A percentile compares a stretch with the other conserved stretches of the same genome.
These are phyloP conservation scores for Pterocarpus macrocarpus DNA, from an alignment of 306 rosid species.

Conservation along the genomic window DNA sequence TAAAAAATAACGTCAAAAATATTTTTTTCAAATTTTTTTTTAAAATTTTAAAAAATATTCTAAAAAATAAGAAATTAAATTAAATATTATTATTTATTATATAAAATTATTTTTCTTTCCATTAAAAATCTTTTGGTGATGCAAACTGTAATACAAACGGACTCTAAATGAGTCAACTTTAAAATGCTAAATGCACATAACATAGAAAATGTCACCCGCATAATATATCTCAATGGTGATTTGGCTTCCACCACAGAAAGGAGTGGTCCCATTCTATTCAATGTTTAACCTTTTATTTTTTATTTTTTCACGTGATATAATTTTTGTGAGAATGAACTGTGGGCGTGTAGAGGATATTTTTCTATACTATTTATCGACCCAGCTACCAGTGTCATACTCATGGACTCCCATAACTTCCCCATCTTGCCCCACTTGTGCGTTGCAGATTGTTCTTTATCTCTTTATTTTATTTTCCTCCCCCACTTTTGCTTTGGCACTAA, in stretches of 20 bases:
- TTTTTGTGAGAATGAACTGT: neutral
- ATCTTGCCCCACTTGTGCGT: constrained; percentile 46
- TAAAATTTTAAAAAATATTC: too few relatives aligned
- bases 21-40: too few relatives aligned
- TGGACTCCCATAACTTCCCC: constrained; percentile 56
- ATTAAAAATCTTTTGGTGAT: too few relatives aligned
- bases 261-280: constrained; percentile 47
- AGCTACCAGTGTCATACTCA: constrained; percentile 41
- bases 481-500: constrained; percentile 6
- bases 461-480: neutral
- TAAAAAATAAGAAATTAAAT: too few relatives aligned
- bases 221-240: constrained; percentile 22
- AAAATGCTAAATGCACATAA: neutral
- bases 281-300: constrained; percentile 18
- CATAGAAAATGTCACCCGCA: neutral
- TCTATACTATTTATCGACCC: constrained; percentile 42
- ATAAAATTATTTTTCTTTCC: too few relatives aligned
- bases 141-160: too few relatives aligned
- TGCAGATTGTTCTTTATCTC: constrained; percentile 13
- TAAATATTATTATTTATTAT: too few relatives aligned
- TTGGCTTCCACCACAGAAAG: constrained; percentile 41
- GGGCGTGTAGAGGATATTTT: constrained; percentile 27
- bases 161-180: neutral
- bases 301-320: neutral
- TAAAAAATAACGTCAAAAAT: too few relatives aligned